phyloP scores from a whole-genome alignment of 306 rosid genomes.

The Quercus alba region DNA sequence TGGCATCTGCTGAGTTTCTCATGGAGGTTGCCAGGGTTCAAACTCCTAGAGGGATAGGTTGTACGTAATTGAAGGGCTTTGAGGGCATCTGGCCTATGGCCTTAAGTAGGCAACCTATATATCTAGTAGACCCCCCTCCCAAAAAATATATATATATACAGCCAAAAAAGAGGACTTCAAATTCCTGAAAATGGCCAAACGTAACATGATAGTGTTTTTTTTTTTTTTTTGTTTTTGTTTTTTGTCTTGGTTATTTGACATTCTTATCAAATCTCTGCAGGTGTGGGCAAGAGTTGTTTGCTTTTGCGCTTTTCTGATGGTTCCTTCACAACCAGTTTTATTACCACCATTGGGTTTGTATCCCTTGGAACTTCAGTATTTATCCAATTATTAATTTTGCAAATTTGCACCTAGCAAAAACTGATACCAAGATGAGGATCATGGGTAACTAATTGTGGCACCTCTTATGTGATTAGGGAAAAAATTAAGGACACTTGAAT shows the following conservation, averaged over 20 bases:
- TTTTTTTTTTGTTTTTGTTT: neutral
- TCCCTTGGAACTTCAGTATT: constrained; percentile 6
- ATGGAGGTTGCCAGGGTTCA: no score
- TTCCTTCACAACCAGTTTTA: constrained; percentile 79
- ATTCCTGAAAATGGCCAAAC: neutral
- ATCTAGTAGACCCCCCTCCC: no score
- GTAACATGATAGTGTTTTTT: neutral
- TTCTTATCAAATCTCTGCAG: constrained; percentile 37
- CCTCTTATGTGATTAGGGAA: neutral
- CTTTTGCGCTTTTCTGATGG: constrained; percentile 87
- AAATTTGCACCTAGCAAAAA: neutral
- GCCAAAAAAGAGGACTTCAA: neutral
- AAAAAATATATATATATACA: no score
- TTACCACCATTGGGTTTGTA: constrained; percentile 84
- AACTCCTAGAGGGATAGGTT: no score
- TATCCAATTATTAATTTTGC: neutral
- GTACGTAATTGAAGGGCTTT: no score
- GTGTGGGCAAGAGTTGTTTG: constrained; percentile 87
- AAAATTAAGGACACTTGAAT: neutral
- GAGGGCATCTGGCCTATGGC: no score
- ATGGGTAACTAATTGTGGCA: neutral
- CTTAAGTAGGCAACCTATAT: no score
- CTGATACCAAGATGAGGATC: neutral
- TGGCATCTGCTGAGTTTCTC: no score
- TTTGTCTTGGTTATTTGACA: neutral